Percentiles rank a stretch among this genome's conserved stretches.
Evolutionary conservation across 257 asterid species (phyloP).

Genomic region (Solanum etuberosum): DNA sequence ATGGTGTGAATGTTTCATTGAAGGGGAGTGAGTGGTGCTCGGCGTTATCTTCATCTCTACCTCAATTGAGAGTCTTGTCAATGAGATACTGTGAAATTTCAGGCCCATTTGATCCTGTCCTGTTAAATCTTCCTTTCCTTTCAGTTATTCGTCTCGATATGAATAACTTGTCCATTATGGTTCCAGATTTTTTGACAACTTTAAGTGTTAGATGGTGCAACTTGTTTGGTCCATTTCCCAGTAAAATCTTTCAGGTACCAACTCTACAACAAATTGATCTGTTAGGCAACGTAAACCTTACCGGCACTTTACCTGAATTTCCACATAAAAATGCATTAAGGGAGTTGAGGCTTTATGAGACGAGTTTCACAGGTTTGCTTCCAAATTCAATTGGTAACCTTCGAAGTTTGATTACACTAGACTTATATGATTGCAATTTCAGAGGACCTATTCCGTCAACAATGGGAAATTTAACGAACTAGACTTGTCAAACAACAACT

Average conservation of each 20-base stretch:
- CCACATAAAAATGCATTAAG: not conserved
- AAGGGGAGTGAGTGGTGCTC: not conserved
- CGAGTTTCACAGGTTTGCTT: conserved; percentile 7
- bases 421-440: conserved; percentile 3
- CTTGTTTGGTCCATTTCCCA: conserved; percentile 10
- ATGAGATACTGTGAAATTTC: not conserved
- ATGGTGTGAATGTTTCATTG: not conserved
- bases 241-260: conserved; percentile 15
- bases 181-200: not conserved
- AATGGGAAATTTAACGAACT: not conserved
- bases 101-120: conserved; percentile 5
- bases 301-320: conserved; percentile 6
- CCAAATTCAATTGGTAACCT: conserved; percentile 6
- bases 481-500: conserved; percentile 2
- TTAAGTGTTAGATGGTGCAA: not conserved
- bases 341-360: not conserved
- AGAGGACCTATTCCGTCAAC: conserved; percentile 7
- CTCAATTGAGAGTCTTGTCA: not conserved
- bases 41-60: conserved; percentile 9
- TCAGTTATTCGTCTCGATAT: not conserved
- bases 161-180: not conserved
- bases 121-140: conserved; percentile 1
- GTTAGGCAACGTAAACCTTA: not conserved
- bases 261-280: conserved; percentile 9
- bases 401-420: not conserved